Conservation (phyloP, 1,139 yeast genomes). For the Lodderomyces theae region DNA sequence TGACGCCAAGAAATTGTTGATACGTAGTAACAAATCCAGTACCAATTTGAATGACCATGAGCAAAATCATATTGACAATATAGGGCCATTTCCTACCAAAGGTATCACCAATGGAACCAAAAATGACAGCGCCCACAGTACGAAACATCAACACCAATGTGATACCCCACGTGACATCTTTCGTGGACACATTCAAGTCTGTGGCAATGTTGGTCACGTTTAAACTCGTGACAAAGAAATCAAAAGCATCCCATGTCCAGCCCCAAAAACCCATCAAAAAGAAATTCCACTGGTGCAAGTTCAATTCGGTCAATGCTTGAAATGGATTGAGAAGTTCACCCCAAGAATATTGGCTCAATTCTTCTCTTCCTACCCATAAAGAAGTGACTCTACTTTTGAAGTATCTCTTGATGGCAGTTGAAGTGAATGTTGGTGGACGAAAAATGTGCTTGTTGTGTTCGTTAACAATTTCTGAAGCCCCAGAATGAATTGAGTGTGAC, state of each 20-base stretch:
- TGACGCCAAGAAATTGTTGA: constrained; percentile 36
- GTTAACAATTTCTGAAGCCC: constrained; percentile 53
- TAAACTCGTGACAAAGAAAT: constrained; percentile 38
- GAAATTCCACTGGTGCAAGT: constrained; percentile 35
- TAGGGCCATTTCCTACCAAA: constrained; percentile 41
- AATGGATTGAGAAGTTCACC: constrained; percentile 37
- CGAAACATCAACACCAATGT: constrained; percentile 46
- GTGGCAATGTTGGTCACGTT: constrained; percentile 32
- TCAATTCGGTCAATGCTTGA: constrained; percentile 27
- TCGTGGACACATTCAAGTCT: constrained; percentile 24
- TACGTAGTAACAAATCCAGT: constrained; percentile 41
- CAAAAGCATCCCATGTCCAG: constrained; percentile 48
- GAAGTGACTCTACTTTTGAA: constrained; percentile 29
- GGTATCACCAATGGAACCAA: constrained; percentile 38
- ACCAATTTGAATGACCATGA: constrained; percentile 38
- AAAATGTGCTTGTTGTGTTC: constrained; percentile 39
- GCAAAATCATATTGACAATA: constrained; percentile 28
- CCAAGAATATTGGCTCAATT: constrained; percentile 25
- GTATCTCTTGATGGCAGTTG: constrained; percentile 25
- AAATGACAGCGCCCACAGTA: constrained; percentile 39
- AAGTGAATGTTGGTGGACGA: constrained; percentile 31
- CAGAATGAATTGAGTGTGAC: constrained; percentile 10
- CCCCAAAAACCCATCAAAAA: constrained; percentile 34
- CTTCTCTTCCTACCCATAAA: constrained; percentile 32
- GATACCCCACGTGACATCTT: constrained; percentile 42